Evolutionary conservation across 345 rosid genomes (phyloP).

Genomic region (Clarkia xantiana): DNA sequence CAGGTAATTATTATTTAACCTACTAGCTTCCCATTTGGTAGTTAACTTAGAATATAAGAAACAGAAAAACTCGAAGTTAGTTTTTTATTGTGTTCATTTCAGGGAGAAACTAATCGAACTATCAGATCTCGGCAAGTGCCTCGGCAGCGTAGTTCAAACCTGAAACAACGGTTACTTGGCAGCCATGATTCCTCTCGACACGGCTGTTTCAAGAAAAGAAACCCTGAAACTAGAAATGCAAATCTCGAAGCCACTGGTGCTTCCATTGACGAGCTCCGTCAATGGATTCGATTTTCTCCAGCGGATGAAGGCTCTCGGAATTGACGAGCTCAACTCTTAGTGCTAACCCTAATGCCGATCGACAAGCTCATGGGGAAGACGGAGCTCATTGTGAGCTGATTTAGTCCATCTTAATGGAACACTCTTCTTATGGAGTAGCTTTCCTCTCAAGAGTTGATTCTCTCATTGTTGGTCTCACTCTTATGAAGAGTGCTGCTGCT

Average conservation of each 20-base stretch:
- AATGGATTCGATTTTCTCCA: constrained; percentile 69
- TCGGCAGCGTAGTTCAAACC: constrained; percentile 82
- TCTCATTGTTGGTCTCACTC: no score
- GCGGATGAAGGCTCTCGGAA: constrained; percentile 42
- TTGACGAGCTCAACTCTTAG: constrained; percentile 47
- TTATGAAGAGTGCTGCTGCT: no score
- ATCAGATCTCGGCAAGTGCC: constrained; percentile 80
- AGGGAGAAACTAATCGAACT: constrained; percentile 68
- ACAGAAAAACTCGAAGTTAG: no score
- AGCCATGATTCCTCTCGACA: constrained; percentile 66
- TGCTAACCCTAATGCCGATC: constrained; percentile 43
- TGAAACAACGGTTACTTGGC: constrained; percentile 81
- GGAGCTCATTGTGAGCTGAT: constrained; percentile 89
- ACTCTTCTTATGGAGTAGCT: no score
- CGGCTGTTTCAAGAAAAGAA: constrained; percentile 47
- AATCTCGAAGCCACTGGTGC: constrained; percentile 61
- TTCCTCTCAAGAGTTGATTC: no score
- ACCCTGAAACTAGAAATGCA: constrained; percentile 86
- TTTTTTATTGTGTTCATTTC: constrained; percentile 8
- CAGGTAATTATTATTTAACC: no score
- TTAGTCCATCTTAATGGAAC: no score
- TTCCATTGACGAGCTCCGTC: constrained; percentile 16
- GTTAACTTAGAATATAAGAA: no score
- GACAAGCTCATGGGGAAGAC: constrained; percentile 84
- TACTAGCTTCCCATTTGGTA: no score